Conservation (phyloP, 495 filamentous ascomycete species). For the Letharia columbiana region DNA sequence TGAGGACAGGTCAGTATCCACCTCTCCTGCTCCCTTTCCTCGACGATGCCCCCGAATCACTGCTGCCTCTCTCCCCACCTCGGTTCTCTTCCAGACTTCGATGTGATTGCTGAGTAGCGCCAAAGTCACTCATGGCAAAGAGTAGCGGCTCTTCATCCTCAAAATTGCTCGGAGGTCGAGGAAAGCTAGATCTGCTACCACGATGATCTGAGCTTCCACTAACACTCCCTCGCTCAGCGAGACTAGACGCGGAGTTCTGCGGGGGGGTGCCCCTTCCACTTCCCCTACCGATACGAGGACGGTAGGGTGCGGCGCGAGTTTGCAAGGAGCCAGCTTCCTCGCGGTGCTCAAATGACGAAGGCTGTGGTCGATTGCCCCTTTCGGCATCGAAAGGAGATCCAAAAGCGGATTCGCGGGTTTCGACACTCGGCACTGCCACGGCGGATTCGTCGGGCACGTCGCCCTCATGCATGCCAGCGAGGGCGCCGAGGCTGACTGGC, state of each 20-base stretch:
- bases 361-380: slow-evolving; percentile 34
- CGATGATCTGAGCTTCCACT: slow-evolving; percentile 41
- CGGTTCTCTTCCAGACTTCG: slow-evolving; percentile 66
- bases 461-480: slow-evolving; percentile 42
- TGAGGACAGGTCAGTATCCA: neutral
- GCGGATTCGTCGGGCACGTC: slow-evolving; percentile 15
- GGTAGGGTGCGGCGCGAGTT: slow-evolving; percentile 23
- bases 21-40: slow-evolving; percentile 21
- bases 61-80: slow-evolving; percentile 35
- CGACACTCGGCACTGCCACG: slow-evolving; percentile 20
- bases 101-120: slow-evolving; percentile 46
- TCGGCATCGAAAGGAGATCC: slow-evolving; percentile 41
- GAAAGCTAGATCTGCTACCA: slow-evolving; percentile 39
- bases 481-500: slow-evolving; percentile 46
- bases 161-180: slow-evolving; percentile 31
- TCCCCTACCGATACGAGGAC: slow-evolving; percentile 30
- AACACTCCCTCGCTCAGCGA: slow-evolving; percentile 43
- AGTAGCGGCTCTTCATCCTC: slow-evolving; percentile 75
- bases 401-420: slow-evolving; percentile 29
- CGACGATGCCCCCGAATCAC: slow-evolving; percentile 22
- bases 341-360: slow-evolving; percentile 26
- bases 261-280: slow-evolving; percentile 29
- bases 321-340: slow-evolving; percentile 14
- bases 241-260: slow-evolving; percentile 34
- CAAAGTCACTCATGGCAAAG: slow-evolving; percentile 84